Evolutionary conservation across 1,139 yeast species (phyloP).

Genomic region (Lodderomyces pseudojiufengensis): DNA sequence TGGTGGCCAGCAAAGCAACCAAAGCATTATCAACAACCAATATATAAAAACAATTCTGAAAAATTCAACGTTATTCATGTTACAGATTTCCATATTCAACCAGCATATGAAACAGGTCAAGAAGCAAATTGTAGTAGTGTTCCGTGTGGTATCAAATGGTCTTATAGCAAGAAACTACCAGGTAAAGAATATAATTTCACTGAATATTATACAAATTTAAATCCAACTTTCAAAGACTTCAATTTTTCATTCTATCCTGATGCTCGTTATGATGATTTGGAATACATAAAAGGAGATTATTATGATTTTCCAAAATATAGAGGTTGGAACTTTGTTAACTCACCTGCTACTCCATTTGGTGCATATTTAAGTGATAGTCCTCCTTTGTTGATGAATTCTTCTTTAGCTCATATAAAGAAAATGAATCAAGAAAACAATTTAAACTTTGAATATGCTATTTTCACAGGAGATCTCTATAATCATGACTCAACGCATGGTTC

Average conservation of each 20-base stretch:
- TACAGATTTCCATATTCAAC: slow-evolving; percentile 61
- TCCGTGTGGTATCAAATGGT: slow-evolving; percentile 48
- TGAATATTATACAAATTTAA: slow-evolving; percentile 17
- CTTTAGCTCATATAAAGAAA: slow-evolving; percentile 44
- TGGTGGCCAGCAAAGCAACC: slow-evolving; percentile 34
- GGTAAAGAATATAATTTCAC: slow-evolving; percentile 33
- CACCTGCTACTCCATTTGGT: slow-evolving; percentile 61
- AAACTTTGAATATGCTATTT: slow-evolving; percentile 55
- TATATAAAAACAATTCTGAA: slow-evolving; percentile 19
- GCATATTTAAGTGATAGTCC: slow-evolving; percentile 64
- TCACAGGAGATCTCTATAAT: slow-evolving; percentile 70
- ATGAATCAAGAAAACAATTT: slow-evolving; percentile 28
- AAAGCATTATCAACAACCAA: slow-evolving; percentile 23
- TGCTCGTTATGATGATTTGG: slow-evolving; percentile 29
- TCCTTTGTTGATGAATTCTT: slow-evolving; percentile 51
- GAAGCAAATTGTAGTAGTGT: slow-evolving; percentile 56
- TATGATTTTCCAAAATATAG: slow-evolving; percentile 34
- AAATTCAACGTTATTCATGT: slow-evolving; percentile 61
- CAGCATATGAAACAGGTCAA: slow-evolving; percentile 52
- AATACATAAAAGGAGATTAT: slow-evolving; percentile 38
- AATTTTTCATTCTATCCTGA: slow-evolving; percentile 14
- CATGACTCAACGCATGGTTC: slow-evolving; percentile 49
- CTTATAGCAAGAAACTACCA: slow-evolving; percentile 29
- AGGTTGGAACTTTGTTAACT: slow-evolving; percentile 39
- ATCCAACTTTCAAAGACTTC: slow-evolving; percentile 26